phyloP scores from a whole-genome alignment of 2,329 filamentous ascomycete genomes.

The Colletotrichum tamarilloi region DNA sequence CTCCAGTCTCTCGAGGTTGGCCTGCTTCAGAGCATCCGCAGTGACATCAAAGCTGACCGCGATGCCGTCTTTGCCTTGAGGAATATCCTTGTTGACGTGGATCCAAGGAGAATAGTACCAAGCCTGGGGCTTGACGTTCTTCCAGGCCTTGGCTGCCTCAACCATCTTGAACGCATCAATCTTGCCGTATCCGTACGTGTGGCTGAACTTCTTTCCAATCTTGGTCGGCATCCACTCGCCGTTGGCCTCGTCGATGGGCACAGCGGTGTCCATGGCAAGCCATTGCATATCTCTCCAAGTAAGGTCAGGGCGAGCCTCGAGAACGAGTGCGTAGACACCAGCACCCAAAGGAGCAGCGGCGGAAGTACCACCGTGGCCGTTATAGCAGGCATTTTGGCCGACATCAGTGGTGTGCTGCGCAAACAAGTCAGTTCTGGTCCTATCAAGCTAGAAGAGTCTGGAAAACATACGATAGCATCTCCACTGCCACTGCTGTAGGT shows the following conservation, averaged over 20 bases:
- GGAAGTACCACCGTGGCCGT: constrained; percentile 91
- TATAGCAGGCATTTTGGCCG: constrained; percentile 82
- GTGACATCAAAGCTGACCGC: constrained; percentile 86
- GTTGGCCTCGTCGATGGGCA: constrained; percentile 78
- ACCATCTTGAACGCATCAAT: constrained; percentile 89
- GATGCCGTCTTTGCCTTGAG: constrained; percentile 84
- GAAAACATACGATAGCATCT: constrained; percentile 77
- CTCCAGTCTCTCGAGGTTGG: constrained; percentile 88
- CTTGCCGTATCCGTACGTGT: constrained; percentile 96
- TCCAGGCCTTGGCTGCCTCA: constrained; percentile 85
- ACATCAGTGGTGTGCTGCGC: constrained; percentile 90
- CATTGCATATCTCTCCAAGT: constrained; percentile 97
- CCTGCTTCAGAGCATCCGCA: constrained; percentile 79
- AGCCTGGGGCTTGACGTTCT: constrained; percentile 91
- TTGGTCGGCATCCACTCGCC: constrained; percentile 83
- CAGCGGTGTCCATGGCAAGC: constrained; percentile 84
- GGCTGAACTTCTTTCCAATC: constrained; percentile 88
- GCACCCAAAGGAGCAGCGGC: constrained; percentile 93
- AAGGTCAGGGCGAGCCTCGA: constrained; percentile 86
- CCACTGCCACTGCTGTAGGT: constrained; percentile 93
- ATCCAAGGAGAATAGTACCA: constrained; percentile 97
- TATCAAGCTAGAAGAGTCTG: background rate
- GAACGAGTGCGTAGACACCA: constrained; percentile 88
- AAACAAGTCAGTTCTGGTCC: constrained; percentile 36
- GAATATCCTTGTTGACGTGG: constrained; percentile 86